phyloP scores from a whole-genome alignment of 164 flowering plant species.

The Kingdonia uniflora region DNA sequence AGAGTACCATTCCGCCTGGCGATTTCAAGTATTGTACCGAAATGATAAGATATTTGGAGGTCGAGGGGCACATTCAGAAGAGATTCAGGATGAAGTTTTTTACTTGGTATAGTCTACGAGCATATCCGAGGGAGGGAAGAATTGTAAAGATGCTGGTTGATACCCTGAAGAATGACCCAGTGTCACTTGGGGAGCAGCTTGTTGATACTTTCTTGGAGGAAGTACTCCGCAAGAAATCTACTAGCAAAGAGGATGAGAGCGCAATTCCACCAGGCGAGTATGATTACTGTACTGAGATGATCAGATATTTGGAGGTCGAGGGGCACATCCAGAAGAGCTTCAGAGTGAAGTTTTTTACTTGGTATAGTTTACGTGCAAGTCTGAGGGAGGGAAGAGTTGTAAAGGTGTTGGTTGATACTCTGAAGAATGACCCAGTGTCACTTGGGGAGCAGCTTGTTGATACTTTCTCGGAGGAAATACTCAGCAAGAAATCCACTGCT shows the following conservation, averaged over 20 bases:
- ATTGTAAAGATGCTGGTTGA: background rate
- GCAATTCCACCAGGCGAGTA: too few species aligned
- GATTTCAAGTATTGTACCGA: too few species aligned
- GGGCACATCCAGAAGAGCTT: conserved; percentile 53
- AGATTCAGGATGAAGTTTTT: conserved; percentile 59
- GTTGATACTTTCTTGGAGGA: background rate
- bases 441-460: background rate
- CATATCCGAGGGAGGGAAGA: background rate
- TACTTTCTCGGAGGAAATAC: background rate
- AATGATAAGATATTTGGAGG: conserved; percentile 63
- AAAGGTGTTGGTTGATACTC: background rate
- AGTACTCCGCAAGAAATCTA: conserved; percentile 15
- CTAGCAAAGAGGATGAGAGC: too few species aligned
- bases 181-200: background rate
- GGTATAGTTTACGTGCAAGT: conserved; percentile 28
- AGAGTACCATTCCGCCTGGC: too few species aligned
- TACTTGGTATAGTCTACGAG: conserved; percentile 43
- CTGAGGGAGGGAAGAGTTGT: background rate
- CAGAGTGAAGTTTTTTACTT: conserved; percentile 60
- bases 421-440: background rate
- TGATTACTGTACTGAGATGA: conserved; percentile 37
- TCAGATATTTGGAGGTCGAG: conserved; percentile 51
- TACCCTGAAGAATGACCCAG: background rate
- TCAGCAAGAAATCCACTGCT: conserved; percentile 22
- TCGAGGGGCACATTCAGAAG: conserved; percentile 45